Percentiles rank a stretch among this genome's conserved stretches.
phyloP scores from a whole-genome alignment of 805 yeast species.

The Candida takata region DNA sequence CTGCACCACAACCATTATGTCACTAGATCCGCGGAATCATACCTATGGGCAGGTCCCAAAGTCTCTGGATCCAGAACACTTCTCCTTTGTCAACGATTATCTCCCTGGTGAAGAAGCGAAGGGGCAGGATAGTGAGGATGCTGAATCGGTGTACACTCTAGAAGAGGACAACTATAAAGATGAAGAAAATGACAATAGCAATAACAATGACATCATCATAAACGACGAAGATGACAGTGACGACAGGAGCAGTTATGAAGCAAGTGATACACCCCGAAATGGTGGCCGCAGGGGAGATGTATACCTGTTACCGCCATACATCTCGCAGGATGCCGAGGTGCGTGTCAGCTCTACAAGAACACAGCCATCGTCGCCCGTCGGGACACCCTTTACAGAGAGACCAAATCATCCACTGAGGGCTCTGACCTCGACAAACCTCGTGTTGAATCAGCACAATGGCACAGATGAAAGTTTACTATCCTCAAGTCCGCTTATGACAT shows the following conservation, averaged over 20 bases:
- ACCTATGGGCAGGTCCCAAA: constrained; percentile 8
- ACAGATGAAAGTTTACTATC: constrained; percentile 19
- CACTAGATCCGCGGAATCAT: constrained; percentile 19
- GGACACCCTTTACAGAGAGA: constrained; percentile 17
- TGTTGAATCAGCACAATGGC: constrained; percentile 19
- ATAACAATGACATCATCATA: no score
- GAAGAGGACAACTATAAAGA: constrained; percentile 8
- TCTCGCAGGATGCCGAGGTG: background rate
- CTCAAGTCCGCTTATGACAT: constrained; percentile 8
- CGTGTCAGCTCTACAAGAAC: constrained; percentile 6
- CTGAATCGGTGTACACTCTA: constrained; percentile 16
- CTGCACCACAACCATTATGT: constrained; percentile 7
- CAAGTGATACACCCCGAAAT: background rate
- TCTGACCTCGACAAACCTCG: constrained; percentile 19
- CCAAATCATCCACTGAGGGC: constrained; percentile 23
- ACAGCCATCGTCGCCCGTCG: constrained; percentile 21
- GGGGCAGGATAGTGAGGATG: constrained; percentile 6
- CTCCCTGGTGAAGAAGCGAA: background rate
- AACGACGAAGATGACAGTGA: background rate
- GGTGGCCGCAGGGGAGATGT: background rate
- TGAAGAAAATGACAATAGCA: background rate
- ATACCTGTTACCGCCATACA: constrained; percentile 1
- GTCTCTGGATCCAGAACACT: constrained; percentile 15
- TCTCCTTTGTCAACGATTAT: constrained; percentile 11
- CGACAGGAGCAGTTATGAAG: background rate